Evolutionary conservation across 75 land plant species (phyloP).

Genomic region (Pinus albicaulis): DNA sequence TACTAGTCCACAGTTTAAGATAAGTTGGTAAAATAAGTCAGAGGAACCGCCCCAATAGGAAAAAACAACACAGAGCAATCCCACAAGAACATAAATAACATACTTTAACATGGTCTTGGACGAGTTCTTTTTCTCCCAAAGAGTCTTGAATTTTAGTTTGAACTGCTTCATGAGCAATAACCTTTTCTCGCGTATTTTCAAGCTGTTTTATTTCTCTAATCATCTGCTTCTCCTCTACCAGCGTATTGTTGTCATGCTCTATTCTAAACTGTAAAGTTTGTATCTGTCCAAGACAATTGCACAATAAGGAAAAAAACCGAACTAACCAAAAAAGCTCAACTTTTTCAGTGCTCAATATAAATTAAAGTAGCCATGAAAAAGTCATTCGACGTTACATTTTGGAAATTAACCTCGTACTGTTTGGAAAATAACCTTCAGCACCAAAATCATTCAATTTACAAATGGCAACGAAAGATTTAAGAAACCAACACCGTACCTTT

Average conservation of each 20-base stretch:
- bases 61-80: background rate
- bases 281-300: constrained; percentile 38
- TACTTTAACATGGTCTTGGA: constrained; percentile 69
- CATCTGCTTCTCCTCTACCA: constrained; percentile 86
- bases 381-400: background rate
- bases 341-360: background rate
- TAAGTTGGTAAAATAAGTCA: background rate
- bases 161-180: constrained; percentile 66
- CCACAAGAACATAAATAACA: background rate
- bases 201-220: constrained; percentile 82
- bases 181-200: constrained; percentile 67
- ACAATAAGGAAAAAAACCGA: background rate
- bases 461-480: background rate
- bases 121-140: constrained; percentile 57
- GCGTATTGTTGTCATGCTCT: constrained; percentile 80
- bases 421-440: background rate
- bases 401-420: background rate
- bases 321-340: background rate
- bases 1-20: background rate
- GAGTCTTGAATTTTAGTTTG: constrained; percentile 62
- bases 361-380: too few relatives aligned
- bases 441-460: constrained; percentile 2
- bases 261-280: constrained; percentile 58
- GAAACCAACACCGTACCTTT: constrained; percentile 32
- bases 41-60: background rate